Conservation (phyloP, 768 basidiomycete genomes). For the Leccinum rimulosum region DNA sequence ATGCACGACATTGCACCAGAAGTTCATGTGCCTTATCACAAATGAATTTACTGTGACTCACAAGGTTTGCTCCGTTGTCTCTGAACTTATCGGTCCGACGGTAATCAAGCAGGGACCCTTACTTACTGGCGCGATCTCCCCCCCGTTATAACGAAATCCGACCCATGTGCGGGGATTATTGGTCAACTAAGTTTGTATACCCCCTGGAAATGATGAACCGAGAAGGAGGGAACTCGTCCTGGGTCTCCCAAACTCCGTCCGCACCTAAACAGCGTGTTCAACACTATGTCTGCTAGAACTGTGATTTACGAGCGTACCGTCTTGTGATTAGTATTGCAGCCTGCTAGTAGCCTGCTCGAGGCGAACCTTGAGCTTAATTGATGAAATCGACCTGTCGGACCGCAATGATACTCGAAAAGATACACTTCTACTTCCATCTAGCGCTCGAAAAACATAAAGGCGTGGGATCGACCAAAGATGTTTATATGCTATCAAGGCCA, state of each 20-base stretch:
- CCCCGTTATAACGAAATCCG: constrained; percentile 3
- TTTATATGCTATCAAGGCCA: neutral
- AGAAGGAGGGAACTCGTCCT: neutral
- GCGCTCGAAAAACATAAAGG: neutral
- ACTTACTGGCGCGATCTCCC: constrained; percentile 8
- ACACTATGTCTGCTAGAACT: constrained; percentile 1
- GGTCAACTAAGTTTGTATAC: neutral
- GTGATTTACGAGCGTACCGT: neutral
- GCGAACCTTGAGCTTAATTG: neutral
- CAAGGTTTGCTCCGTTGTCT: neutral
- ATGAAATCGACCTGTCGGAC: neutral
- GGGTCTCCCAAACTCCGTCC: constrained; percentile 7
- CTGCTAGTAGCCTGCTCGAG: neutral
- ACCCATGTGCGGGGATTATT: neutral
- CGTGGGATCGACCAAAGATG: constrained; percentile 5
- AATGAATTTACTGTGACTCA: neutral
- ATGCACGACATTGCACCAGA: neutral
- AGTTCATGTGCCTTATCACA: neutral
- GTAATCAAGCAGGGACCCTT: neutral
- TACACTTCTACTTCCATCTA: neutral
- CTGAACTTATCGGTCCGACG: neutral
- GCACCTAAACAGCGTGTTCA: constrained; percentile 17
- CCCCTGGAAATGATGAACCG: neutral
- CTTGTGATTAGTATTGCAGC: neutral
- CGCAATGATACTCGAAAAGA: neutral